Conservation (phyloP, 371 early-diverging fungal genomes). For the Mucor piriformis region DNA sequence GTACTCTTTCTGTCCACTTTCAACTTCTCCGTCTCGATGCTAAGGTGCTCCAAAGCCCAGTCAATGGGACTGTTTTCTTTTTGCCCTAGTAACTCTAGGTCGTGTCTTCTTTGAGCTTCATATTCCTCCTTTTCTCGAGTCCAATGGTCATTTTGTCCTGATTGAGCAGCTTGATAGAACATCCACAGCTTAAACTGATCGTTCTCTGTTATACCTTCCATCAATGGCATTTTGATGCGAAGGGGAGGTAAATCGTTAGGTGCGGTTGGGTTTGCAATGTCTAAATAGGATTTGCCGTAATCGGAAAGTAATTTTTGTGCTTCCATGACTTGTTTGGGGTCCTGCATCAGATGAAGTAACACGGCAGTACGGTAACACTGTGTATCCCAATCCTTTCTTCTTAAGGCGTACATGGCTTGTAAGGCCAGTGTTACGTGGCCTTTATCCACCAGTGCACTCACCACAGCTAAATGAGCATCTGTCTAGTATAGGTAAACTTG, state of each 20-base stretch:
- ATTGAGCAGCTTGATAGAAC: conserved; percentile 36
- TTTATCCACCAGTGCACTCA: conserved; percentile 26
- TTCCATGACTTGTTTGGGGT: conserved; percentile 37
- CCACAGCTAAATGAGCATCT: conserved; percentile 33
- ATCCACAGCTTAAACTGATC: conserved; percentile 40
- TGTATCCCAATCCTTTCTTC: conserved; percentile 38
- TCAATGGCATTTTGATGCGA: conserved; percentile 37
- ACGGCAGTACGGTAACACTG: conserved; percentile 38
- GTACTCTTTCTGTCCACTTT: conserved; percentile 20
- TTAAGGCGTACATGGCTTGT: conserved; percentile 44
- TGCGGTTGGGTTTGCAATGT: conserved; percentile 38
- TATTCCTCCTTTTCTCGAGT: conserved; percentile 21
- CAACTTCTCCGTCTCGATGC: conserved; percentile 17
- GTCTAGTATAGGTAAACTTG: conserved; percentile 8
- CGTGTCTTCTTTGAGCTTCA: conserved; percentile 22
- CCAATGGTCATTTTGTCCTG: conserved; percentile 28
- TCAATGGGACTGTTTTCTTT: conserved; percentile 15
- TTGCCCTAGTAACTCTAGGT: conserved; percentile 2
- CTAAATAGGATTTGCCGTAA: conserved; percentile 42
- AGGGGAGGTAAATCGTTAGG: conserved; percentile 32
- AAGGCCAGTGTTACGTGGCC: conserved; percentile 27
- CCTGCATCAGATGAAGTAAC: conserved; percentile 38
- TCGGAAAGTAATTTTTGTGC: conserved; percentile 38
- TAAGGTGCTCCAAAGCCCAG: conserved; percentile 26
- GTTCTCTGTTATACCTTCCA: conserved; percentile 36